A percentile compares a stretch with the other conserved stretches of the same genome.
Conservation (phyloP, 768 basidiomycete genomes). For the Agaricus subrufescens region DNA sequence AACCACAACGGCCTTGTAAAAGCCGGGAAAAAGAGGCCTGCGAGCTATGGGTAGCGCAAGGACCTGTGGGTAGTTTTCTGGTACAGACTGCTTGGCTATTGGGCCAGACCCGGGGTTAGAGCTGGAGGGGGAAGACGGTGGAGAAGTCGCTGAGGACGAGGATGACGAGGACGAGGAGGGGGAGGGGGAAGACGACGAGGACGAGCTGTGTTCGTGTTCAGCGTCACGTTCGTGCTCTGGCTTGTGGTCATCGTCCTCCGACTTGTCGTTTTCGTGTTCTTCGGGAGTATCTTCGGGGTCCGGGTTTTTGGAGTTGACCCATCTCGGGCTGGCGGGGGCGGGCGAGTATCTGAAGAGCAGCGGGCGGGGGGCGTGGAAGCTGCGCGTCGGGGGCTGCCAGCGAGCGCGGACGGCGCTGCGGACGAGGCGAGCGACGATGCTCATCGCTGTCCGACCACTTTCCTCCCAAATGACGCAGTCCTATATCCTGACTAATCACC, state of each 20-base stretch:
- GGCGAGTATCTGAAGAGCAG: not conserved
- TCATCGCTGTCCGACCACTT: constrained; percentile 3
- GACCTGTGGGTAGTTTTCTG: constrained; percentile 89
- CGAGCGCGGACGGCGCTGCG: not conserved
- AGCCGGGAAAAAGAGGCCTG: constrained; percentile 93
- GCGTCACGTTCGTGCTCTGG: constrained; percentile 2
- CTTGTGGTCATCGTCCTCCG: not conserved
- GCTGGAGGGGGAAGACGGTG: constrained; percentile 23
- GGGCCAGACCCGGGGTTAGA: constrained; percentile 32
- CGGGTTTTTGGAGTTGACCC: constrained; percentile 6
- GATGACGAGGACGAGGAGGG: constrained; percentile 13
- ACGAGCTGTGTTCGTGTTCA: constrained; percentile 5
- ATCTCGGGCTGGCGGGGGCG: not conserved
- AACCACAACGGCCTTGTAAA: constrained; percentile 97
- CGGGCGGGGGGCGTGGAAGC: not conserved
- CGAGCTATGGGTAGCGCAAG: constrained; percentile 94
- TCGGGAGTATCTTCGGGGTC: not conserved
- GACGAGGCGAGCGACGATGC: constrained; percentile 5
- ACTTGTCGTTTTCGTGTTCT: not conserved
- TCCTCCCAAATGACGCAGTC: too few species aligned
- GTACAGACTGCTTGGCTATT: constrained; percentile 83
- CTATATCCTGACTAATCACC: too few species aligned
- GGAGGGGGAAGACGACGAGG: constrained; percentile 13
- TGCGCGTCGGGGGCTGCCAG: not conserved
- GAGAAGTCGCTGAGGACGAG: constrained; percentile 14